Conservation (phyloP, 2,329 filamentous ascomycete genomes). For the Talaromyces sp. region DNA sequence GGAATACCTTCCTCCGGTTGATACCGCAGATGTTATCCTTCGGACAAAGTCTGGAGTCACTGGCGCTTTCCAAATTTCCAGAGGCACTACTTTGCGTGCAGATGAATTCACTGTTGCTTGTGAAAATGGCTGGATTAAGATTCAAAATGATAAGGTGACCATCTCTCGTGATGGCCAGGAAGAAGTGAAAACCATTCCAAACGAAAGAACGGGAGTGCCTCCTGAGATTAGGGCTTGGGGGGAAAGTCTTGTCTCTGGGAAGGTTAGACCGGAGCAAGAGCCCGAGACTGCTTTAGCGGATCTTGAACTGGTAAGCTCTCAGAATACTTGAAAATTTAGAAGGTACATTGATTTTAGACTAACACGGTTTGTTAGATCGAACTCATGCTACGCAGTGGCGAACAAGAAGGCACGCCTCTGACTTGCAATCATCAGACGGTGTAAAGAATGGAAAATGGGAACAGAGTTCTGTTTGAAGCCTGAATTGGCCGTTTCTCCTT, state of each 20-base stretch:
- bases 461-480: neutral
- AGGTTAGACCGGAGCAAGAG: slow-evolving; percentile 27
- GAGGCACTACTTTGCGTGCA: slow-evolving; percentile 47
- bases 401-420: neutral
- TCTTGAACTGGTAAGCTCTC: slow-evolving; percentile 34
- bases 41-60: slow-evolving; percentile 43
- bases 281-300: slow-evolving; percentile 50
- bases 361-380: neutral
- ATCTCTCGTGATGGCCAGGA: slow-evolving; percentile 20
- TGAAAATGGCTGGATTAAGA: slow-evolving; percentile 45
- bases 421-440: neutral
- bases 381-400: slow-evolving; percentile 6
- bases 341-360: neutral
- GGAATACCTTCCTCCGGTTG: slow-evolving; percentile 48
- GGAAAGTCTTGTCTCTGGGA: slow-evolving; percentile 14
- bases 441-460: neutral
- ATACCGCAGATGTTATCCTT: slow-evolving; percentile 50
- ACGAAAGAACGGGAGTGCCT: slow-evolving; percentile 46
- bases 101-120: slow-evolving; percentile 46
- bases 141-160: slow-evolving; percentile 32
- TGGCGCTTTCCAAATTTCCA: slow-evolving; percentile 45
- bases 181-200: slow-evolving; percentile 37
- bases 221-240: slow-evolving; percentile 43
- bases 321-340: neutral
- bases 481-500: neutral